phyloP scores from a whole-genome alignment of 352 stramenopile genomes.

The Thalassiosira livingstoniorum region DNA sequence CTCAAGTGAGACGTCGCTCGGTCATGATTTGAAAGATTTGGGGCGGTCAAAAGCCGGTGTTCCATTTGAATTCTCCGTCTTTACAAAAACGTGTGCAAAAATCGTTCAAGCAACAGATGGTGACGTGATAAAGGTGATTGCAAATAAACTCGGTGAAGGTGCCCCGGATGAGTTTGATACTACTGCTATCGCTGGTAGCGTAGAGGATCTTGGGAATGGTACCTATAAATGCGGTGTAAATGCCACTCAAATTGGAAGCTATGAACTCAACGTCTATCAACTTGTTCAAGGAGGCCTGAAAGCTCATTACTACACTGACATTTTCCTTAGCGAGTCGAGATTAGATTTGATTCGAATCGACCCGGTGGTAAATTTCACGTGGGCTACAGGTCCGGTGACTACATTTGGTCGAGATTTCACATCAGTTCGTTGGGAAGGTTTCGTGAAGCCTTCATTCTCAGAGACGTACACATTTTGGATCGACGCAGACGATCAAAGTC shows the following conservation, averaged over 20 bases:
- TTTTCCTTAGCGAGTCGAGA: slow-evolving; percentile 49
- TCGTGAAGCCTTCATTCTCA: slow-evolving; percentile 27
- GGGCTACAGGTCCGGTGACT: slow-evolving; percentile 49
- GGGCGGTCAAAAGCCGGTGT: slow-evolving; percentile 31
- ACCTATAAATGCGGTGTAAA: slow-evolving; percentile 48
- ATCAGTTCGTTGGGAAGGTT: slow-evolving; percentile 72
- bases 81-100: slow-evolving; percentile 45
- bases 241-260: slow-evolving; percentile 51
- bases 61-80: slow-evolving; percentile 38
- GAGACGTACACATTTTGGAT: slow-evolving; percentile 67
- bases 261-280: slow-evolving; percentile 58
- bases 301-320: slow-evolving; percentile 70
- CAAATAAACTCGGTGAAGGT: slow-evolving; percentile 23
- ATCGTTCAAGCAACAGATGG: slow-evolving; percentile 37
- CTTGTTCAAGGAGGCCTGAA: slow-evolving; percentile 61
- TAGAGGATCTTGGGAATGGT: slow-evolving; percentile 52
- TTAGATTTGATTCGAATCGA: slow-evolving; percentile 61
- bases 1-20: slow-evolving; percentile 32
- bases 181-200: slow-evolving; percentile 23
- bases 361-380: slow-evolving; percentile 74
- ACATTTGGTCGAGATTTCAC: slow-evolving; percentile 64
- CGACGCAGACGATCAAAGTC: slow-evolving; percentile 64
- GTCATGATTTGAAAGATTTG: slow-evolving; percentile 24
- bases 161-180: slow-evolving; percentile 10
- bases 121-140: slow-evolving; percentile 53